Evolutionary conservation across 1,139 yeast genomes (phyloP).

Genomic region (Geotrichum candidum): DNA sequence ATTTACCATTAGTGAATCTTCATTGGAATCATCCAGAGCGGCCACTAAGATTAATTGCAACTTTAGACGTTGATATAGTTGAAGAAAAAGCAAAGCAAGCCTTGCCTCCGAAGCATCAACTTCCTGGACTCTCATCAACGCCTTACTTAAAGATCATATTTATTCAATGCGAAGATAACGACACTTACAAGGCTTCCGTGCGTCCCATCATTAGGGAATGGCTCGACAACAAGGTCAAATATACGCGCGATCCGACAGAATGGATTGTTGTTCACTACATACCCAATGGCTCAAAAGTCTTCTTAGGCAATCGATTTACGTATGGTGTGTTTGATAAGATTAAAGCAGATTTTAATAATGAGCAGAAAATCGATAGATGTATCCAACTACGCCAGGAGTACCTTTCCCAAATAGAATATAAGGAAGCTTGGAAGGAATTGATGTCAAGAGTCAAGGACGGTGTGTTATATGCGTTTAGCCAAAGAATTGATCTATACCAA

Average conservation of each 20-base stretch:
- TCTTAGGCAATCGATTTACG: slow-evolving; percentile 42
- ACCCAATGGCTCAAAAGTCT: slow-evolving; percentile 39
- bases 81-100: slow-evolving; percentile 53
- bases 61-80: slow-evolving; percentile 50
- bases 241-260: slow-evolving; percentile 46
- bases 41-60: slow-evolving; percentile 62
- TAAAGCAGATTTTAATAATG: slow-evolving; percentile 53
- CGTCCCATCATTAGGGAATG: slow-evolving; percentile 75
- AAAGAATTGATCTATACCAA: slow-evolving; percentile 41
- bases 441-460: slow-evolving; percentile 46
- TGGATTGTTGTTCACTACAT: slow-evolving; percentile 59
- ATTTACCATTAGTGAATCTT: slow-evolving; percentile 63
- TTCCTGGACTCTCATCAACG: slow-evolving; percentile 39
- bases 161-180: slow-evolving; percentile 58
- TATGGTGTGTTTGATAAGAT: slow-evolving; percentile 61
- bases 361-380: slow-evolving; percentile 35
- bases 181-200: slow-evolving; percentile 57
- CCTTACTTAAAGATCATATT: slow-evolving; percentile 68
- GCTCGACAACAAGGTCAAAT: slow-evolving; percentile 46
- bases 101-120: slow-evolving; percentile 36
- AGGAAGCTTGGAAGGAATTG: slow-evolving; percentile 47
- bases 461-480: slow-evolving; percentile 52
- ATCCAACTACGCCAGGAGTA: slow-evolving; percentile 36
- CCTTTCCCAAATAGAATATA: slow-evolving; percentile 35
- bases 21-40: slow-evolving; percentile 69